These are phyloP conservation scores for Nothophytophthora sp. DNA, from an alignment of 352 stramenopile genomes.

Conservation along the genomic window DNA sequence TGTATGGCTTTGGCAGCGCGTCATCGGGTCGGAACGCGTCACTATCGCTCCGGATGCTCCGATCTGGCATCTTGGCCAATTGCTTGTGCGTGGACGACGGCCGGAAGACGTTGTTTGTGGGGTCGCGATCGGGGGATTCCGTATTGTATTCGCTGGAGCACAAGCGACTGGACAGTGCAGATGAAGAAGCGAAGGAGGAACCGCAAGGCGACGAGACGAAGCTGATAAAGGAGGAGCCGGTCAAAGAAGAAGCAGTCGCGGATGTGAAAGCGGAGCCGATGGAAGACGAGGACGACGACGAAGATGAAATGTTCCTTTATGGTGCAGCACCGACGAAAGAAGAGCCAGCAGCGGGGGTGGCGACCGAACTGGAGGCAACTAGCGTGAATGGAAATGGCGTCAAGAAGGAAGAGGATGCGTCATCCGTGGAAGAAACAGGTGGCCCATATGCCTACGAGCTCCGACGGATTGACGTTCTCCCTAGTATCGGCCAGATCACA, in stretches of 20 bases:
- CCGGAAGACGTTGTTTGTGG: conserved; percentile 75
- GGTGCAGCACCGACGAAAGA: conserved; percentile 40
- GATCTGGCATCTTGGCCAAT: conserved; percentile 42
- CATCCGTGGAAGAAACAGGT: conserved; percentile 10
- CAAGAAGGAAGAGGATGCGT: conserved; percentile 15
- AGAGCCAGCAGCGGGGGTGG: conserved; percentile 8
- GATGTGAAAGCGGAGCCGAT: conserved; percentile 16
- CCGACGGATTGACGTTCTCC: conserved; percentile 61
- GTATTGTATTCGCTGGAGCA: conserved; percentile 61
- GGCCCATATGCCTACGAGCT: conserved; percentile 55
- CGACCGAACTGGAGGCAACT: conserved; percentile 1
- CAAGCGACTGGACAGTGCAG: conserved; percentile 27
- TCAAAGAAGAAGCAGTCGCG: conserved; percentile 9
- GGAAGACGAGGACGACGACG: conserved; percentile 59
- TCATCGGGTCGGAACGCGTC: conserved; percentile 27
- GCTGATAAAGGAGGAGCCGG: conserved; percentile 22
- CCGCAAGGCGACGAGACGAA: conserved; percentile 25
- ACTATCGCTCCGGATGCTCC: conserved; percentile 59
- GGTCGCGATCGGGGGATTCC: conserved; percentile 80
- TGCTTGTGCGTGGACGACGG: conserved; percentile 67
- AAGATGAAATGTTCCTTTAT: conserved; percentile 81
- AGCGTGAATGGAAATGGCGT: conserved; percentile 9
- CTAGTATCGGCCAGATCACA: conserved; percentile 81
- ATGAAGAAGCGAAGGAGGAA: conserved; percentile 13
- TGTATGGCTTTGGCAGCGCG: conserved; percentile 26